Percentiles rank a stretch among this genome's conserved stretches.
These are phyloP conservation scores for Craspedostauros australis DNA, from an alignment of 108 stramenopile species.

Conservation along the genomic window DNA sequence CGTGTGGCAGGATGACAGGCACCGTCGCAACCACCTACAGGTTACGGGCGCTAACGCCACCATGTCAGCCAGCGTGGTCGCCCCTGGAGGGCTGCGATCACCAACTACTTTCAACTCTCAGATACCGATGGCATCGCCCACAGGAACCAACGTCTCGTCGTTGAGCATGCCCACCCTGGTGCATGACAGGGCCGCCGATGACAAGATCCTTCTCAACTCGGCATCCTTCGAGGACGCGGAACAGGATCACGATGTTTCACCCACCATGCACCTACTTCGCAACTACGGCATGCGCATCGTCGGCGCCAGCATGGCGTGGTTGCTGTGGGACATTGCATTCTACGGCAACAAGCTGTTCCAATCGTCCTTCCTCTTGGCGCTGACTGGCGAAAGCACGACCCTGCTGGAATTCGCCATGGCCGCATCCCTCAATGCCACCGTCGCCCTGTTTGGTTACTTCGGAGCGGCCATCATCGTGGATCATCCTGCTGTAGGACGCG, in stretches of 20 bases:
- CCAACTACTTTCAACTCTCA: not conserved
- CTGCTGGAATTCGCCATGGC: conserved; percentile 41
- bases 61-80: too few species aligned
- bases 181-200: not conserved
- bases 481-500: conserved; percentile 44
- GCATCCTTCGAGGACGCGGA: too few species aligned
- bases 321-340: conserved; percentile 75
- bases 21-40: too few species aligned
- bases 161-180: not conserved
- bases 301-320: conserved; percentile 55
- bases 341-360: conserved; percentile 83
- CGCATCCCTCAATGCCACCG: conserved; percentile 57
- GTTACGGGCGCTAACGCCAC: too few species aligned
- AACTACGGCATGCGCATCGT: conserved; percentile 61
- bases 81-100: too few species aligned
- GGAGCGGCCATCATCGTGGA: conserved; percentile 62
- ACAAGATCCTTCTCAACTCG: too few species aligned
- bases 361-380: conserved; percentile 43
- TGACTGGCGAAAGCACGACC: conserved; percentile 43
- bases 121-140: not conserved
- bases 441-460: conserved; percentile 68
- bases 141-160: not conserved
- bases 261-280: conserved; percentile 17
- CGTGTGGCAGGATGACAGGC: conserved; percentile 38
- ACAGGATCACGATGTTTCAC: not conserved